phyloP scores from a whole-genome alignment of 2,329 filamentous ascomycete genomes.

The Fusarium subglutinans region DNA sequence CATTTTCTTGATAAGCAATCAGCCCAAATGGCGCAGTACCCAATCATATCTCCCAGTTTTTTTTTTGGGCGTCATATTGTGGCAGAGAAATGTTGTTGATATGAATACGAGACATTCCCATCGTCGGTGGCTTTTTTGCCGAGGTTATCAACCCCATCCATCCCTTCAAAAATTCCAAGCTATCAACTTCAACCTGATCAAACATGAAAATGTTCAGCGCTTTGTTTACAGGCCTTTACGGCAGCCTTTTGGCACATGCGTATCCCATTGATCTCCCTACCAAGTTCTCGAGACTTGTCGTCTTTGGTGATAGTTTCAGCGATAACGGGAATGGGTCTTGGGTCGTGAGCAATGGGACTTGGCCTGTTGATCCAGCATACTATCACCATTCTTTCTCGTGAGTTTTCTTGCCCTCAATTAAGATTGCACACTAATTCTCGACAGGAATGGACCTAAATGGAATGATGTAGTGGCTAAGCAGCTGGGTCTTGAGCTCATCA shows the following conservation, averaged over 20 bases:
- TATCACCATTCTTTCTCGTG: conserved; percentile 29
- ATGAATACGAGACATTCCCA: conserved; percentile 16
- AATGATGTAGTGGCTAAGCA: conserved; percentile 13
- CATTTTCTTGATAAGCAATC: background rate
- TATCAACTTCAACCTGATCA: background rate
- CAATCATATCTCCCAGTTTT: fast-evolving
- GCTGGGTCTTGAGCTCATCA: conserved; percentile 16
- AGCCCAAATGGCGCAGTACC: background rate
- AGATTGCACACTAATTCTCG: fast-evolving
- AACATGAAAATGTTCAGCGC: background rate
- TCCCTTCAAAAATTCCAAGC: background rate
- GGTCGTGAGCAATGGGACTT: conserved; percentile 25
- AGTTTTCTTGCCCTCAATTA: fast-evolving
- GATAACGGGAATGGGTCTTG: conserved; percentile 31
- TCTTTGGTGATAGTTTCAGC: conserved; percentile 34
- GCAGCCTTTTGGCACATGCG: background rate
- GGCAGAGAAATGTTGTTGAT: background rate
- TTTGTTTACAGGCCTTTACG: background rate
- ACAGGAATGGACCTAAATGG: conserved; percentile 20
- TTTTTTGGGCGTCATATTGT: background rate
- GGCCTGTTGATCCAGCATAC: conserved; percentile 29
- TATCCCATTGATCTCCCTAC: background rate
- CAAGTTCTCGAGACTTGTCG: conserved; percentile 3
- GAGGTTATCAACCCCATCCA: background rate
- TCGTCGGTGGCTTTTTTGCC: conserved; percentile 2